Evolutionary conservation across 768 basidiomycete genomes (phyloP).

Genomic region (Mycena galericulata): DNA sequence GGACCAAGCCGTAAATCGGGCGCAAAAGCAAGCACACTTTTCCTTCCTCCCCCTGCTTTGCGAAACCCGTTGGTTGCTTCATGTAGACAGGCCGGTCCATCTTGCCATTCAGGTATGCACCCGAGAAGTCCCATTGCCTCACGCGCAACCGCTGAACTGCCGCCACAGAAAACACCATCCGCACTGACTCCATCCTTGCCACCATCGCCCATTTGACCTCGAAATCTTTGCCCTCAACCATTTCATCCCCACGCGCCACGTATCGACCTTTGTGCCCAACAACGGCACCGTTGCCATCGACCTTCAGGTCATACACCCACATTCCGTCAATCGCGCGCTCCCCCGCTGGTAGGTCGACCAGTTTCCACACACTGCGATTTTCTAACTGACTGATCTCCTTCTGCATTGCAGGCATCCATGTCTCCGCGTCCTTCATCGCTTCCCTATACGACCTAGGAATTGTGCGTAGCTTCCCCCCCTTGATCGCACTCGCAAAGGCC

Average conservation of each 20-base stretch:
- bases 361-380: constrained; percentile 2
- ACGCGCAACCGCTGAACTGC: background rate
- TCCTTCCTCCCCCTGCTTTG: constrained; percentile 26
- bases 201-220: constrained; percentile 27
- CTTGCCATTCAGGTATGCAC: constrained; percentile 14
- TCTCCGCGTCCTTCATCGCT: constrained; percentile 12
- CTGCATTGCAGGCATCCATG: constrained; percentile 19
- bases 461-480: no score
- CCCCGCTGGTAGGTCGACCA: constrained; percentile 15
- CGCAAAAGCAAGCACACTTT: constrained; percentile 21
- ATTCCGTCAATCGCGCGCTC: constrained; percentile 5
- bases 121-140: constrained; percentile 23
- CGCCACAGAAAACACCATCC: constrained; percentile 12
- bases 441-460: constrained; percentile 8
- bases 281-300: constrained; percentile 45
- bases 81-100: constrained; percentile 21
- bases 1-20: background rate
- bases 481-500: background rate
- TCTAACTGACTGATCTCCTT: constrained; percentile 13
- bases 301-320: constrained; percentile 47
- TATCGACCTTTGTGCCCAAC: constrained; percentile 52
- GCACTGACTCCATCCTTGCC: constrained; percentile 15
- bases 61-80: constrained; percentile 19
- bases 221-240: constrained; percentile 9
- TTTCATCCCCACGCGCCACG: constrained; percentile 36